phyloP scores from a whole-genome alignment of 2,329 filamentous ascomycete species.

The Colletotrichum musae region DNA sequence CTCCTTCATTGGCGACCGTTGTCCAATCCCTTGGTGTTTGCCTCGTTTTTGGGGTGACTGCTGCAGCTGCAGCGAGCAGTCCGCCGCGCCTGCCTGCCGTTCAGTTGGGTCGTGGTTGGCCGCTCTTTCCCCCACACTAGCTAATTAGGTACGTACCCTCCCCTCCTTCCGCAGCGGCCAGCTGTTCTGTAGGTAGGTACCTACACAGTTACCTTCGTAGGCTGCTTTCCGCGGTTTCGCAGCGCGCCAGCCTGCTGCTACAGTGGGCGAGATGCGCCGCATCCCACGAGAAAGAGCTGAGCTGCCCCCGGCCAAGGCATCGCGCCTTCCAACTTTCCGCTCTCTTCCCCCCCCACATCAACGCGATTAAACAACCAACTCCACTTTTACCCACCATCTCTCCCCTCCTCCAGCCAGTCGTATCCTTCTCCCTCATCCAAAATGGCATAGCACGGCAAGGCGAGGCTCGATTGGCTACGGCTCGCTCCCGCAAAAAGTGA shows the following conservation, averaged over 20 bases:
- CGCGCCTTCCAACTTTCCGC: slow-evolving; percentile 1
- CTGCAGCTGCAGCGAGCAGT: too few species aligned
- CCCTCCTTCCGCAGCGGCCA: too few species aligned
- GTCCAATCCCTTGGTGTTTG: slow-evolving; percentile 7
- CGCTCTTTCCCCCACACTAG: too few species aligned
- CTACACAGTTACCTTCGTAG: too few species aligned
- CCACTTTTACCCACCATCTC: slow-evolving; percentile 16
- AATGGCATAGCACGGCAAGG: slow-evolving; percentile 23
- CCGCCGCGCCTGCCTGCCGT: too few species aligned
- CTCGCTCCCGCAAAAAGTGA: slow-evolving; percentile 39
- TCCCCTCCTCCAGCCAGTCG: neutral
- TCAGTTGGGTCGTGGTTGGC: too few species aligned
- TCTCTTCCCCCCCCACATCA: neutral
- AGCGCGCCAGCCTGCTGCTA: neutral
- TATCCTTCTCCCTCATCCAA: neutral
- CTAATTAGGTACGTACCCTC: too few species aligned
- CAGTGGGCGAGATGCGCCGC: neutral
- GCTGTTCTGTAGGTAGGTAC: too few species aligned
- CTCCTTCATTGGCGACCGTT: slow-evolving; percentile 3
- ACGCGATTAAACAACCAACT: neutral
- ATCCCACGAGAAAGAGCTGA: neutral
- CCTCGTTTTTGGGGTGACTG: slow-evolving; percentile 12
- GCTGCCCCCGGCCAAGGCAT: too few species aligned
- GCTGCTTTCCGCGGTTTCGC: too few species aligned
- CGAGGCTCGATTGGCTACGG: slow-evolving; percentile 34